Conservation (phyloP, 176 grass and related monocot species). For the Triticum urartu region DNA sequence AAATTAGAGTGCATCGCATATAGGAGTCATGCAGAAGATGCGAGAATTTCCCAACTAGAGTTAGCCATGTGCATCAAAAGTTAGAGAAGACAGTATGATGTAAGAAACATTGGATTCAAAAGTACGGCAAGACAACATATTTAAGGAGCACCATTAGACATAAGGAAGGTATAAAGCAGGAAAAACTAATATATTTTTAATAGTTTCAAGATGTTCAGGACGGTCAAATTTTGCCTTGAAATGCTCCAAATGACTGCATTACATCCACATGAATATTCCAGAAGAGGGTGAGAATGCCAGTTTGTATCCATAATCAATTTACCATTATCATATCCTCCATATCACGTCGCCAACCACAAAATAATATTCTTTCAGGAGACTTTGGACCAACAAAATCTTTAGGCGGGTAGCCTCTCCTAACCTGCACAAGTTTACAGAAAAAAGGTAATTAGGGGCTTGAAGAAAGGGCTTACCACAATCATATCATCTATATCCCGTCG, state of each 20-base stretch:
- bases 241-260: slow-evolving; percentile 15
- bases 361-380: slow-evolving; percentile 83
- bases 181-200: not conserved
- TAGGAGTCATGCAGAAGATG: not conserved
- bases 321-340: slow-evolving; percentile 96
- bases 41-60: not conserved
- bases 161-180: not conserved
- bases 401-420: slow-evolving; percentile 65
- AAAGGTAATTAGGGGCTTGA: slow-evolving; percentile 62
- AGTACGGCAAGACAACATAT: not conserved
- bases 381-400: slow-evolving; percentile 87
- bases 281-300: slow-evolving; percentile 9
- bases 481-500: slow-evolving; percentile 91
- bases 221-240: not conserved
- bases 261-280: slow-evolving; percentile 23
- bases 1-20: not conserved
- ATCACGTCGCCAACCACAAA: slow-evolving; percentile 91
- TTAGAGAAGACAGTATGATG: not conserved
- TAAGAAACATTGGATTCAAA: not conserved
- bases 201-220: not conserved
- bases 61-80: not conserved
- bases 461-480: slow-evolving; percentile 74
- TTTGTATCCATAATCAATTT: slow-evolving; percentile 60
- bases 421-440: slow-evolving; percentile 63
- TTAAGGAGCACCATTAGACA: not conserved